phyloP scores from a whole-genome alignment of 1,284 basidiomycete genomes.

The Irpex sp. region DNA sequence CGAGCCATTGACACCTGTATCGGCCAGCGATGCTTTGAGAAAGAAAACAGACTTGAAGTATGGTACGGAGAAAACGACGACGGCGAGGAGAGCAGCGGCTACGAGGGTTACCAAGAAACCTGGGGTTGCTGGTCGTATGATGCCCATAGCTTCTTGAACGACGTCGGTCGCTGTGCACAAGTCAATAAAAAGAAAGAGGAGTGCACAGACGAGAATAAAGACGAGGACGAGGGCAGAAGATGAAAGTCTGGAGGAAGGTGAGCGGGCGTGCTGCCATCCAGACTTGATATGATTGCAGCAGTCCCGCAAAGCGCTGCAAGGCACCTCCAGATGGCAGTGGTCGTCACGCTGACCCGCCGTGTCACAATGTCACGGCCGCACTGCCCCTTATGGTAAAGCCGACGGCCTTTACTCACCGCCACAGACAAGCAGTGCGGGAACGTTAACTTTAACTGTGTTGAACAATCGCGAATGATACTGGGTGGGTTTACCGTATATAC shows the following conservation, averaged over 20 bases:
- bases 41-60: constrained; percentile 82
- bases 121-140: constrained; percentile 74
- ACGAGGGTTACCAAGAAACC: constrained; percentile 75
- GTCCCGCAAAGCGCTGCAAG: neutral
- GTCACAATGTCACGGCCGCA: neutral
- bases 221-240: neutral
- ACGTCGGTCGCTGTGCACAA: neutral
- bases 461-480: no score
- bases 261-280: neutral
- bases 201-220: neutral
- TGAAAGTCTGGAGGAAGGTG: neutral
- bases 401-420: neutral
- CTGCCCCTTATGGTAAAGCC: neutral
- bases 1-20: constrained; percentile 45
- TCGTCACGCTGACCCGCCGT: neutral
- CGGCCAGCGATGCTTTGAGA: constrained; percentile 64
- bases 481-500: no score
- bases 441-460: no score
- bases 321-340: neutral
- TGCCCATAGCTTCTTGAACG: constrained; percentile 36
- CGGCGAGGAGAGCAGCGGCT: constrained; percentile 68
- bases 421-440: neutral
- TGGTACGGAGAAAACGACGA: constrained; percentile 85
- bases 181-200: neutral
- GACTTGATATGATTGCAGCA: neutral